Conservation (phyloP, 805 yeast genomes). For the Wickerhamiella shivajii region DNA sequence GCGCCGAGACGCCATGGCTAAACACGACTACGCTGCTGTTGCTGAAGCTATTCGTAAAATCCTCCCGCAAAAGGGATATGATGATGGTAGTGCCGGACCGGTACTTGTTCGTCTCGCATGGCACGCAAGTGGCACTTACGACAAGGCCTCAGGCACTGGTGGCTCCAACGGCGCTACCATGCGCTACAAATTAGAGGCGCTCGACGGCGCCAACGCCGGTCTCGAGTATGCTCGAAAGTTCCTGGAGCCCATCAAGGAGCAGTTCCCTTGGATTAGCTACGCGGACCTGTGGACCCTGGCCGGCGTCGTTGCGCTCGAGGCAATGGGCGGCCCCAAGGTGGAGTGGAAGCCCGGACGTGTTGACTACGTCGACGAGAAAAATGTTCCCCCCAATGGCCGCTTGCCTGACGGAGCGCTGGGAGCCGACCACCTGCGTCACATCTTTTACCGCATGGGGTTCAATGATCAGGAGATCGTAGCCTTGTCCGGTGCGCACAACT, state of each 20-base stretch:
- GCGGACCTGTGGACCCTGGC: slow-evolving; percentile 62
- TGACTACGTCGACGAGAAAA: slow-evolving; percentile 39
- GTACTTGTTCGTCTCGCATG: slow-evolving; percentile 67
- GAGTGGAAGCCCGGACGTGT: slow-evolving; percentile 66
- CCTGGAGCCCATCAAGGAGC: slow-evolving; percentile 37
- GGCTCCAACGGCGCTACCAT: slow-evolving; percentile 45
- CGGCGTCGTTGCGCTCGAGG: slow-evolving; percentile 53
- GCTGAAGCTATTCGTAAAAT: slow-evolving; percentile 25
- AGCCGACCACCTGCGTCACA: slow-evolving; percentile 37
- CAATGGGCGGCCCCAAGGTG: slow-evolving; percentile 50
- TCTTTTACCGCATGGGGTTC: slow-evolving; percentile 47
- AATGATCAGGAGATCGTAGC: slow-evolving; percentile 49
- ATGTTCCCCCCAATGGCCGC: slow-evolving; percentile 49
- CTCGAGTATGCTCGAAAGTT: slow-evolving; percentile 41
- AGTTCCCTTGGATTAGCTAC: slow-evolving; percentile 46
- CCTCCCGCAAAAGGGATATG: slow-evolving; percentile 35
- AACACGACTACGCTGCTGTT: slow-evolving; percentile 27
- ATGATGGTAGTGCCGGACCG: slow-evolving; percentile 63
- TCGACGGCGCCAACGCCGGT: slow-evolving; percentile 34
- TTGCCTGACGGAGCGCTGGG: slow-evolving; percentile 46
- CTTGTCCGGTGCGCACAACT: slow-evolving; percentile 44
- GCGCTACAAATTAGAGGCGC: slow-evolving; percentile 33
- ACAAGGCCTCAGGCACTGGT: slow-evolving; percentile 35
- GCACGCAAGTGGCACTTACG: slow-evolving; percentile 76
- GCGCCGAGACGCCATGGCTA: no score